Base-by-base conservation (phyloP, 2,329 filamentous ascomycete genomes). In the Teratosphaeria gauchensis region DNA sequence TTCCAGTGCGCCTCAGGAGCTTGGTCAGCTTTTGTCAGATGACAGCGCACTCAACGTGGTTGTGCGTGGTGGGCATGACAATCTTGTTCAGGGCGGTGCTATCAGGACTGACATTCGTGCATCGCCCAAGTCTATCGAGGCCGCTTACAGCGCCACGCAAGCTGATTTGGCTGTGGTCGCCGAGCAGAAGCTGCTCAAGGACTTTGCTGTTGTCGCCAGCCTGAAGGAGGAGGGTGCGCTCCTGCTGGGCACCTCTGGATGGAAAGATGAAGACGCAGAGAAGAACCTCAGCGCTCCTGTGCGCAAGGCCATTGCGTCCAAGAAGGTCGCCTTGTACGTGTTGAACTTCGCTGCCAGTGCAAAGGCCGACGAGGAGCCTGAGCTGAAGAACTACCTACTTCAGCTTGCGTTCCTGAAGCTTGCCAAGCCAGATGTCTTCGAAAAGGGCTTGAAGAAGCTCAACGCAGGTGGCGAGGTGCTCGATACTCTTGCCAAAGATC, bases 251-350 rank as follows among this genome's bases (percentile, higher is more conserved):
- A 81, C 94, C 28, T 82, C 89, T 31, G 86, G 85, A 65, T 84
- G 90, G 72, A 96, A 95, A 76, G 84, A 90, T 56, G 92, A 95
- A 52, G 91, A 96, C 38, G 73, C 92, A 6, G 92, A 97, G 78
- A 95, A 95, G 82, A 86, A 89, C 66, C 78, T 99, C 5, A 84
- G 90, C 1, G 79, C 81, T 42, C 73, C 78, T 53, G 83, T 94
- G 63, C 86, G 88, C 70, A 90, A 88, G 74, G 79, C 82, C 14
- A 75, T 96, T 55, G 83, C 84, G 57, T 80, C 84, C 68, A 90
- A 89, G 73, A 80, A 82, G 35, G 78, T 92, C 35, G 77, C 86
- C 62, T 80, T 99, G 38, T 88, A 86, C 66, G 76, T 95, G 35
- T 74, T 97, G 14, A 90, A 99, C 71, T 79, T 87, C 5, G 78